phyloP scores from a whole-genome alignment of 306 rosid species.

The Prunus persica region Prunus_persica_NCBIv2 NC_034016.1:13540501-13541000 shows the following conservation, averaged over 20 bases:
- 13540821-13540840: not conserved
- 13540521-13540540: not conserved
- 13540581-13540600: constrained; percentile 26
- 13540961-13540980: constrained; percentile 96
- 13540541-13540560: constrained; percentile 12
- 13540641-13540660: constrained; percentile 96
- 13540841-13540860: constrained; percentile 26
- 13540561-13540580: constrained; percentile 13
- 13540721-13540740: constrained; percentile 88
- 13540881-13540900: constrained; percentile 61
- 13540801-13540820: not conserved
- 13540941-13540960: constrained; percentile 79
- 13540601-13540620: constrained; percentile 93
- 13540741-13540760: not conserved
- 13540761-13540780: not conserved
- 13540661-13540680: constrained; percentile 99
- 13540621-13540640: constrained; percentile 98
- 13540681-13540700: constrained; percentile 97
- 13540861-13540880: constrained; percentile 84
- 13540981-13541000: constrained; percentile 56
- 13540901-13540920: constrained; percentile 68
- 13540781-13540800: not conserved
- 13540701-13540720: constrained; percentile 95
- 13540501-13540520: not conserved
- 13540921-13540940: constrained; percentile 62